Evolutionary conservation across 345 rosid species (phyloP).

Genomic region (Erysimum cheiranthoides): DNA sequence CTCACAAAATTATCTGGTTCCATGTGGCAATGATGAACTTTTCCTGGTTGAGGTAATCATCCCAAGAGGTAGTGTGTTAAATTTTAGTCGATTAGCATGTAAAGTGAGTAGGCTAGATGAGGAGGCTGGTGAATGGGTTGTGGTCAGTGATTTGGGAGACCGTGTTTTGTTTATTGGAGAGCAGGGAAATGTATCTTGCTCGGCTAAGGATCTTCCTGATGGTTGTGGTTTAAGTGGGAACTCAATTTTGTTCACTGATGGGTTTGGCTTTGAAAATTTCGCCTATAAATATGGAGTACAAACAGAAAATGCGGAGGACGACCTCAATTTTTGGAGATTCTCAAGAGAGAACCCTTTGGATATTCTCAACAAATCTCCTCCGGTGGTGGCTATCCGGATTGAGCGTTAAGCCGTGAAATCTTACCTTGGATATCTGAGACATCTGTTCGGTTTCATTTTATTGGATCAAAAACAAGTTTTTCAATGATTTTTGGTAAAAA

Average conservation of each 20-base stretch:
- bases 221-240: background rate
- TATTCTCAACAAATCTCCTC: background rate
- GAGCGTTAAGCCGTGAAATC: background rate
- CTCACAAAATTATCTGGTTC: background rate
- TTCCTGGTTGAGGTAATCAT: background rate
- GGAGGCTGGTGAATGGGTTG: background rate
- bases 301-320: background rate
- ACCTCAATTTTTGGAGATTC: background rate
- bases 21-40: constrained; percentile 13
- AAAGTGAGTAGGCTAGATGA: constrained; percentile 3
- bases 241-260: background rate
- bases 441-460: constrained; percentile 10
- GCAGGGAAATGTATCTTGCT: background rate
- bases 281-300: constrained; percentile 10
- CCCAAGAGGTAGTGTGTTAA: background rate
- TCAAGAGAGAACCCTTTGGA: background rate
- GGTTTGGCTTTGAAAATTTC: background rate
- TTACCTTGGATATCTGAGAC: background rate
- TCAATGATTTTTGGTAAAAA: background rate
- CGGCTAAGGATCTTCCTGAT: constrained; percentile 2
- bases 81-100: background rate
- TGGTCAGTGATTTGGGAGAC: background rate
- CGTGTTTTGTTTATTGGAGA: background rate
- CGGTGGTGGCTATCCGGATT: background rate
- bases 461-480: background rate